A percentile compares a stretch with the other conserved stretches of the same genome.
These are phyloP conservation scores for Aureobasidium sp. DNA, from an alignment of 2,329 filamentous ascomycete genomes.

Conservation along the genomic window DNA sequence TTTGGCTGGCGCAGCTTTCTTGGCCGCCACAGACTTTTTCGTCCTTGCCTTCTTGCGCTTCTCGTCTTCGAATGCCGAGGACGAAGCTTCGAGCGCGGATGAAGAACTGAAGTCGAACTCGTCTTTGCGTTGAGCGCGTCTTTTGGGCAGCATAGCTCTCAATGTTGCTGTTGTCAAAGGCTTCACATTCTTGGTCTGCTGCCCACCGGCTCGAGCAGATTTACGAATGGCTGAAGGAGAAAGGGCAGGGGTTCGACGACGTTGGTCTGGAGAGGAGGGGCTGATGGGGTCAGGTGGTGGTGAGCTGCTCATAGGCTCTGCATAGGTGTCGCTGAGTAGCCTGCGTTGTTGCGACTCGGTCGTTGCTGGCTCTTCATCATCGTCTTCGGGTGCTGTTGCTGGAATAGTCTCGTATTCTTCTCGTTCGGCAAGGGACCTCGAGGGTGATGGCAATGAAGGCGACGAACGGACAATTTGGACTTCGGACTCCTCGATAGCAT, in stretches of 20 bases:
- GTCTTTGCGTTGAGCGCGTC: constrained; percentile 26
- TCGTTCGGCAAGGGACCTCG: neutral
- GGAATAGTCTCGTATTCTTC: constrained; percentile 8
- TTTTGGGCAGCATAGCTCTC: constrained; percentile 39
- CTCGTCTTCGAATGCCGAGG: constrained; percentile 36
- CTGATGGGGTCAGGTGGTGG: constrained; percentile 16
- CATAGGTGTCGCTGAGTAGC: constrained; percentile 14
- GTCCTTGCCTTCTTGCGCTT: constrained; percentile 21
- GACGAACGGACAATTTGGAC: constrained; percentile 35
- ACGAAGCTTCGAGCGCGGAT: constrained; percentile 27
- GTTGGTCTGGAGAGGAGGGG: neutral
- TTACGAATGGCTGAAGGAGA: constrained; percentile 21
- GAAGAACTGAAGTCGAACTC: constrained; percentile 38
- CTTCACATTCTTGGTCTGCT: constrained; percentile 18
- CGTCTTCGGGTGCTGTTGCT: constrained; percentile 7
- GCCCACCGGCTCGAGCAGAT: constrained; percentile 24
- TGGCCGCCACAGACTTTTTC: neutral
- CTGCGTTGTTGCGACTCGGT: constrained; percentile 8
- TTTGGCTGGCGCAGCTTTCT: neutral
- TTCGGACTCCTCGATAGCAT: constrained; percentile 19
- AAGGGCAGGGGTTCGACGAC: constrained; percentile 16
- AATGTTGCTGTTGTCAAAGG: constrained; percentile 38
- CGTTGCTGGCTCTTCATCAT: neutral
- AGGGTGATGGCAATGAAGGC: constrained; percentile 23
- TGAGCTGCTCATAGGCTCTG: constrained; percentile 18